Evolutionary conservation across 805 yeast species (phyloP), one percentile per base, ranked within the genome.

Genomic region (Ogataea trehalophila): DNA sequence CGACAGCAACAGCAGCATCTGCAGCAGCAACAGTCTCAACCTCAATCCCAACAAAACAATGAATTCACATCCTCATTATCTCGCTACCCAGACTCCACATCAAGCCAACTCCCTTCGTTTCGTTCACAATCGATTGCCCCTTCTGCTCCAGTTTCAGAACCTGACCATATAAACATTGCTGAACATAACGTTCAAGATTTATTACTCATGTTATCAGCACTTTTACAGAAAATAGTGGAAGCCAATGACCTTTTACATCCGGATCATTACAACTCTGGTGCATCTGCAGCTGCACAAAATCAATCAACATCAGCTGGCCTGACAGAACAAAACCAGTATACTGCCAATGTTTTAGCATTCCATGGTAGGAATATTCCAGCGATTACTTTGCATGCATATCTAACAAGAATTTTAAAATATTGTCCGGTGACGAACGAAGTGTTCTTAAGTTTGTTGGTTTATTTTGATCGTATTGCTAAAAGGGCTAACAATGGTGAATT

Each of bases 361-460:
- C 96, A 90, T 66, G 99, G 99, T 16, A 83, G 95, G 49, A 95
- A 92, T 62, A 84, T 94, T 9, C 99, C 99, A 1, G 96, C 95
- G n/a, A 94, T 94, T 45, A 80, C 91, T 13, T 75, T 94, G 42
- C 90, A 89, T 59, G 94, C 95, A 18, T 94, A 94, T 63, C 74
- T 94, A 50, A 79, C 88, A 39, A 81, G 99, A 61, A 92, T 94
- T 29, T 79, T 92, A 63, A 92, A 92, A 67, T 94, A 94, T 69
- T 94, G 99, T 66, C 98, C 99, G 0, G 94, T 94, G n/a, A 91
- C 99, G 2, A 92, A 92, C 67, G 98, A 94, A 64, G 98, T 94
- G 33, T 94, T 91, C 66, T 70, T 94, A 42, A 84, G 96, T 36
- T 69, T 94, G 34, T 73, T 94, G 58, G 97, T 94, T 31, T 94